Evolutionary conservation across 2,329 filamentous ascomycete species (phyloP), one percentile per base, ranked within the genome.

Genomic region (Diaporthe ilicicola): DNA sequence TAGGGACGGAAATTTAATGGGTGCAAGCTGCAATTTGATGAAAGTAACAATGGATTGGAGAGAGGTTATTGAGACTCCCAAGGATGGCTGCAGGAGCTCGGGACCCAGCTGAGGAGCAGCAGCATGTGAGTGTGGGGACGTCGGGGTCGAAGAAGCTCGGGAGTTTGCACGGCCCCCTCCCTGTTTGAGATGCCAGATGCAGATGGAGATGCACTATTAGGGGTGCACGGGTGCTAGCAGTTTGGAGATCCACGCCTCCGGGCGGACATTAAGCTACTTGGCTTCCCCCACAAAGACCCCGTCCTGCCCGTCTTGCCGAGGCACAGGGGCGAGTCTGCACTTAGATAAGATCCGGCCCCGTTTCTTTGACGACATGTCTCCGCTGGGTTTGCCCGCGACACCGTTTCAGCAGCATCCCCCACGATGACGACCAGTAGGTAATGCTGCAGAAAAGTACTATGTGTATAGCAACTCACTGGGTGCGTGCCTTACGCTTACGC

Each of bases 41-140:
- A 64, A 10, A 27, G 29, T 10, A 46, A 7, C 24, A 34, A 8
- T 10, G n/a, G 4, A 42, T 48, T 48, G 42, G 29, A 13, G 27
- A 37, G 13, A 46, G 12, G n/a, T n/a, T n/a, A n/a, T n/a, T n/a
- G n/a, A n/a, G n/a, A n/a, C n/a, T n/a, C n/a, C n/a, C n/a, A n/a
- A n/a, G n/a, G n/a, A n/a, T n/a, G n/a, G n/a, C n/a, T n/a, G n/a
- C 59, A n/a, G 42, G 42, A 62, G 29, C 42, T 62, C 59, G 59
- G 59, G 42, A 48, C 59, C 42, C 59, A 64, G 29, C 50, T 64
- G 42, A 50, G 37, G 59, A 64, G 44, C 42, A 50, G 59, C 44
- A 37, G 59, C 59, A 64, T 64, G 59, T 64, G 59, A 50, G 59
- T 64, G 59, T 64, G 59, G 59, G 44, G 59, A 50, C 19, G n/a